Evolutionary conservation across 2,329 filamentous ascomycete genomes (phyloP).

Genomic region (Diaporthe citri): DNA sequence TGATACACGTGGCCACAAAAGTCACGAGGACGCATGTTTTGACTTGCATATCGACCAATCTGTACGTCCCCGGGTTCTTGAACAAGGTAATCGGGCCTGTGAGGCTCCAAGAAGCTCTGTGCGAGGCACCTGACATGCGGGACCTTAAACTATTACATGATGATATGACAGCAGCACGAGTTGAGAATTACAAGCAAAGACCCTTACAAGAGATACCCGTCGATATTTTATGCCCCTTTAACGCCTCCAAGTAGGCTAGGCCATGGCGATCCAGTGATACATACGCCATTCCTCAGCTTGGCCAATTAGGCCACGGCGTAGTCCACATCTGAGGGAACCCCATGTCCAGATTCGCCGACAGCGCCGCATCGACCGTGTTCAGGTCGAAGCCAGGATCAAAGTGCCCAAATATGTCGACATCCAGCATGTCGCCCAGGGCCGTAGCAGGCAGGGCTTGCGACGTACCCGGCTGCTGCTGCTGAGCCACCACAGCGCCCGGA

Average conservation of each 20-base stretch:
- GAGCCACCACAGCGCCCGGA: neutral
- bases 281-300: conserved; percentile 2
- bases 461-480: conserved; percentile 6
- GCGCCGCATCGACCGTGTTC: conserved; percentile 65
- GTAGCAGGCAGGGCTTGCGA: conserved; percentile 29
- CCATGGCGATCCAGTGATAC: too few species aligned
- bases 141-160: too few species aligned
- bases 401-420: conserved; percentile 67
- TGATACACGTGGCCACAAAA: neutral
- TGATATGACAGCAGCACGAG: neutral
- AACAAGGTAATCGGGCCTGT: too few species aligned
- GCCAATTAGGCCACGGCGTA: conserved; percentile 41
- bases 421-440: conserved; percentile 52
- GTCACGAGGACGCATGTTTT: too few species aligned
- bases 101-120: too few species aligned
- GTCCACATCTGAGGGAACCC: conserved; percentile 65
- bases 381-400: conserved; percentile 68
- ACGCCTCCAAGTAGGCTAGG: neutral
- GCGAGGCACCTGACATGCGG: too few species aligned
- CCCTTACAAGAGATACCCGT: too few species aligned
- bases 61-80: too few species aligned
- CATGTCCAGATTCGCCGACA: conserved; percentile 68
- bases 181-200: neutral
- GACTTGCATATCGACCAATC: neutral
- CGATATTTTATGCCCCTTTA: neutral